Conservation (phyloP, 2,329 filamentous ascomycete species). For the Leptographium wingfieldii region DNA sequence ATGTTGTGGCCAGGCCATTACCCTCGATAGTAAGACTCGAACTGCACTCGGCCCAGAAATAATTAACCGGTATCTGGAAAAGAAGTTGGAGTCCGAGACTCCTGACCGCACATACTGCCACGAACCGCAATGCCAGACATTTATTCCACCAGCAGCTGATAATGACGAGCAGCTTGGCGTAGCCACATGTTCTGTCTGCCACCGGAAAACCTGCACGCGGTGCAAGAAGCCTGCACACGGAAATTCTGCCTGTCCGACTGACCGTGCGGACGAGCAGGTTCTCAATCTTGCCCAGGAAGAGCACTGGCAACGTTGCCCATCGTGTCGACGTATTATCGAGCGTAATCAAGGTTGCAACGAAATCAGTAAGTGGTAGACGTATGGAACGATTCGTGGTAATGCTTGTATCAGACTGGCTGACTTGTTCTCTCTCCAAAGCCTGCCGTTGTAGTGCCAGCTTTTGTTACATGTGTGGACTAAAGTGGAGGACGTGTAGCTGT, state of each 20-base stretch:
- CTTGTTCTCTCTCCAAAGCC: neutral
- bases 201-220: slow-evolving; percentile 20
- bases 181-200: neutral
- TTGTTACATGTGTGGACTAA: neutral
- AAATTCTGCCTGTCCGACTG: slow-evolving; percentile 28
- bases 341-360: slow-evolving; percentile 35
- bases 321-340: slow-evolving; percentile 32
- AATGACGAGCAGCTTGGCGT: slow-evolving; percentile 12
- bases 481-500: neutral
- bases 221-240: slow-evolving; percentile 33
- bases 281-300: slow-evolving; percentile 24
- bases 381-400: neutral
- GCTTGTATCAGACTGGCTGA: neutral
- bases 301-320: slow-evolving; percentile 35
- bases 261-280: slow-evolving; percentile 24
- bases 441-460: slow-evolving; percentile 1
- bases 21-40: slow-evolving; percentile 22
- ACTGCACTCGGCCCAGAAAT: slow-evolving; percentile 14
- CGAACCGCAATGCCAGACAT: slow-evolving; percentile 26
- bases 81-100: slow-evolving; percentile 32
- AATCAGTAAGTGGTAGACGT: slow-evolving; percentile 33
- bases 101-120: slow-evolving; percentile 37
- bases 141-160: slow-evolving; percentile 22
- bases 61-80: slow-evolving; percentile 23
- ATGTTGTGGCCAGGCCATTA: slow-evolving; percentile 33